Conservation (phyloP, 2,329 filamentous ascomycete species). For the Aspergillus carbonarius region DNA sequence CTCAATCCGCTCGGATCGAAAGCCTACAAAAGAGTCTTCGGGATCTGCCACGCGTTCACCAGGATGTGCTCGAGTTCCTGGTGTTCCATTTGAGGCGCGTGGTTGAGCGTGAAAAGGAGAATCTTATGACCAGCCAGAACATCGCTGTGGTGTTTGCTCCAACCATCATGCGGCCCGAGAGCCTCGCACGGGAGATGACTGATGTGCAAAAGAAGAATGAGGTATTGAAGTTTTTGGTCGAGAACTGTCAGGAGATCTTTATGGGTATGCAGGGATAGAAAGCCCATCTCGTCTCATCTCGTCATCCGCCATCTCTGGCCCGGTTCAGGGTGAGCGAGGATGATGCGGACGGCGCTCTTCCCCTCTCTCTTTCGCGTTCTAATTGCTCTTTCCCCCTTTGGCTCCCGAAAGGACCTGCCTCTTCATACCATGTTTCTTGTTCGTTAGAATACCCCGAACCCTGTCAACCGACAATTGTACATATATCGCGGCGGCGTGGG, state of each 20-base stretch:
- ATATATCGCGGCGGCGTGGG: constrained; percentile 23
- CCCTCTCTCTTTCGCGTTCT: constrained; percentile 4
- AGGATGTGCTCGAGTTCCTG: constrained; percentile 87
- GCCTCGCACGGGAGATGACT: constrained; percentile 89
- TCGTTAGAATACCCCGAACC: constrained; percentile 14
- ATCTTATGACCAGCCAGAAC: constrained; percentile 96
- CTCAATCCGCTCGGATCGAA: constrained; percentile 65
- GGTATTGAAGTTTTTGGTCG: constrained; percentile 88
- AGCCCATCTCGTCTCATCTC: neutral
- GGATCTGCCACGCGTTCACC: constrained; percentile 77
- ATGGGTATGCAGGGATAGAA: constrained; percentile 38
- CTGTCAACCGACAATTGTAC: constrained; percentile 23
- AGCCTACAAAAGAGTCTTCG: constrained; percentile 73
- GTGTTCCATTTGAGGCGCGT: constrained; percentile 91
- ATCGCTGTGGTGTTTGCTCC: constrained; percentile 95
- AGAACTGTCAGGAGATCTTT: constrained; percentile 84
- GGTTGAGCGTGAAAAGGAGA: constrained; percentile 76
- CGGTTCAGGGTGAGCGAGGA: constrained; percentile 9
- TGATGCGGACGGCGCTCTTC: constrained; percentile 9
- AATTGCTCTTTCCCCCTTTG: constrained; percentile 5
- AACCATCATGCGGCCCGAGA: constrained; percentile 91
- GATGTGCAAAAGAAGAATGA: constrained; percentile 93
- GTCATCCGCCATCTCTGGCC: constrained; percentile 2
- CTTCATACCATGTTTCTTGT: constrained; percentile 3
- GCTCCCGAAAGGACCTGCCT: neutral